Evolutionary conservation across 352 stramenopile species (phyloP), one percentile per base, ranked within the genome.

Genomic region (Globisporangium carolinianum): DNA sequence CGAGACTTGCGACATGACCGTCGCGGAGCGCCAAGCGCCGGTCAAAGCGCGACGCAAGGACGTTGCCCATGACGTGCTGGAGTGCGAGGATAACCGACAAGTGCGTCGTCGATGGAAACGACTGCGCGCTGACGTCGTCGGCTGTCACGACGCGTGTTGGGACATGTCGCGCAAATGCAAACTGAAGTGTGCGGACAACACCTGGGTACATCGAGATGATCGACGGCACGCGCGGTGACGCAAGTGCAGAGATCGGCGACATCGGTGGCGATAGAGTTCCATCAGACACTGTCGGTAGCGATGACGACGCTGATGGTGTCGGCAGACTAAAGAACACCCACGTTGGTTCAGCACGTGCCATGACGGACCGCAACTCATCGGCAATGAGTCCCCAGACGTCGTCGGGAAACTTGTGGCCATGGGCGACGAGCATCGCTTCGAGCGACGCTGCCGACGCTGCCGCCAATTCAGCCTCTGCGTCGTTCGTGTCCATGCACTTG

Each of bases 381-480:
- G 77, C 63, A 46, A 94, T 91, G 32, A 94, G 62, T 0, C 83
- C 83, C 81, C 83, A 94, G 7, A 90, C 83, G 24, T 87, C 75
- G 46, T 88, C 76, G 0, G 79, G 71, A 65, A 94, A 90, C 61
- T 91, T 91, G 67, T 86, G 77, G 7, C 81, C 83, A 43, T 94
- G 76, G 17, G 67, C 73, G 1, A 89, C 75, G 11, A 94, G 67
- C 72, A 90, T 81, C 5, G 71, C 64, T 57, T 91, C 81, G 4
- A 94, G 61, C 5, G 83, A 69, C 48, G 62, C 57, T 0, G 83
- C 81, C 11, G 83, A 73, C 2, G 81, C 76, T 0, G 72, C 65
- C 18, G 83, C 80, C n/a, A 91, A 67, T 18, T 89, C 77, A 56
- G 86, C 73, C 60, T 91, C 81, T 0, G 59, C 67, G 51, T 90